These are phyloP conservation scores for Phyllosticta citriasiana DNA, from an alignment of 2,329 filamentous ascomycete species.

Conservation along the genomic window DNA sequence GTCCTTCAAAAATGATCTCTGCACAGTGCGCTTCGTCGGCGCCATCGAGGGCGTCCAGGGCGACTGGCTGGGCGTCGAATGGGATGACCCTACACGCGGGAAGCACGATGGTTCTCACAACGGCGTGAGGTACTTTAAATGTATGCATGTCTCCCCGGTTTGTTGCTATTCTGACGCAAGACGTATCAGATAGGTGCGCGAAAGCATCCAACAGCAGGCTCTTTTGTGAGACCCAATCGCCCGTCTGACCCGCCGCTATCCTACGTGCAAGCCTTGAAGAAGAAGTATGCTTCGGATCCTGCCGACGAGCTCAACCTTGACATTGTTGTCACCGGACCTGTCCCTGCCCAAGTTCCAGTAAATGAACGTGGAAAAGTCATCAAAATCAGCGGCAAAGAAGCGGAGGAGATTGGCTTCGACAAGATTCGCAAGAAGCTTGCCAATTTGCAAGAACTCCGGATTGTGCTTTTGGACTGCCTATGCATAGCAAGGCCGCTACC, in stretches of 20 bases:
- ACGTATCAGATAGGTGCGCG: slow-evolving; percentile 46
- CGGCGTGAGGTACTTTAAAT: slow-evolving; percentile 71
- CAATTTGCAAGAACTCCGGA: slow-evolving; percentile 63
- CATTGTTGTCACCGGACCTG: slow-evolving; percentile 6
- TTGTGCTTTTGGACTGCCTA: slow-evolving; percentile 73
- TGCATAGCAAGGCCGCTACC: slow-evolving; percentile 41
- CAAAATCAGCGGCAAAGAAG: slow-evolving; percentile 68
- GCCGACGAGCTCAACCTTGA: neutral
- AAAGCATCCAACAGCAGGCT: slow-evolving; percentile 61
- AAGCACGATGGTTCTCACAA: slow-evolving; percentile 85
- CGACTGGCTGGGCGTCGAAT: slow-evolving; percentile 89
- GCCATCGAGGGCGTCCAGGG: slow-evolving; percentile 65
- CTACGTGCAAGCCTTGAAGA: slow-evolving; percentile 69
- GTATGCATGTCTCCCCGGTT: slow-evolving; percentile 35
- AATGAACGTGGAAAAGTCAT: slow-evolving; percentile 41
- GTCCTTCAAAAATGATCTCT: slow-evolving; percentile 66
- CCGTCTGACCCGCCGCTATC: slow-evolving; percentile 56
- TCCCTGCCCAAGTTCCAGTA: slow-evolving; percentile 18
- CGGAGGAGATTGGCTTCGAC: slow-evolving; percentile 90
- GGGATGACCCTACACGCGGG: slow-evolving; percentile 78
- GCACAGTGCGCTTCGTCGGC: slow-evolving; percentile 79
- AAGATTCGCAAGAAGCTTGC: slow-evolving; percentile 78
- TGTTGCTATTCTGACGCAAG: neutral
- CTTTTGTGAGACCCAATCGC: slow-evolving; percentile 74
- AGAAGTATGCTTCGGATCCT: slow-evolving; percentile 67